Base-by-base conservation (phyloP, 116 monocot species). In the Posidonia oceanica region DNA sequence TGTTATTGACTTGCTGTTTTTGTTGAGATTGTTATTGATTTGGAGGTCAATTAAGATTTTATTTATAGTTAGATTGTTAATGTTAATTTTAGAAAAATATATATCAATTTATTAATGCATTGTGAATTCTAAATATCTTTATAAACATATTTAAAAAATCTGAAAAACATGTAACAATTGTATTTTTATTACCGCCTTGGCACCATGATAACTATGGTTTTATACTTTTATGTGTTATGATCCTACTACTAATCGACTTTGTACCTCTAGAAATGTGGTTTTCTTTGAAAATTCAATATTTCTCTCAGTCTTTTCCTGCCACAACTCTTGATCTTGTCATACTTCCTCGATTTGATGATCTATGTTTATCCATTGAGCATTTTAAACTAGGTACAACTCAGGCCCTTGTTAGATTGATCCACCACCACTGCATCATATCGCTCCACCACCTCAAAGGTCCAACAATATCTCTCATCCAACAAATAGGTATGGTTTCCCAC, bases 281-380 rank as follows among this genome's bases (percentile, higher is more conserved):
- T 61, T 61, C 36, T 61, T 61, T 61, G 36, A 61, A 61, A 12
- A 61, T 29, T 61, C 61, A 61, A 61, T 36, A 36, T 61, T 61
- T 61, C 61, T 61, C 21, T 22, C 22, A 22, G 61, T 23, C 61
- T 22, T 61, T 4, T 61, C 6, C 11, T 20, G 18, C 61, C 23
- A 11, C 7, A 18, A 0, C 4, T 23, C 29, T 36, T 61, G 11
- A 0, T 61, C 3, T 61, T 10, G 36, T 29, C 3, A 4, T 22
- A 5, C 61, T 18, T 29, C 29, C 61, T 36, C 29, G 29, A 29
- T 61, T 22, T 61, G 36, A 61, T 22, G 61, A 61, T 61, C 22
- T 61, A 11, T 36, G 13, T 61, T 12, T 5, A 22, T 20, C 7
- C 13, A 61, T 20, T 36, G 20, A 20, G 3, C 0, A 20, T 22